These are phyloP conservation scores for Eucalyptus camaldulensis DNA, from an alignment of 345 rosid genomes.

Conservation along the genomic window DNA sequence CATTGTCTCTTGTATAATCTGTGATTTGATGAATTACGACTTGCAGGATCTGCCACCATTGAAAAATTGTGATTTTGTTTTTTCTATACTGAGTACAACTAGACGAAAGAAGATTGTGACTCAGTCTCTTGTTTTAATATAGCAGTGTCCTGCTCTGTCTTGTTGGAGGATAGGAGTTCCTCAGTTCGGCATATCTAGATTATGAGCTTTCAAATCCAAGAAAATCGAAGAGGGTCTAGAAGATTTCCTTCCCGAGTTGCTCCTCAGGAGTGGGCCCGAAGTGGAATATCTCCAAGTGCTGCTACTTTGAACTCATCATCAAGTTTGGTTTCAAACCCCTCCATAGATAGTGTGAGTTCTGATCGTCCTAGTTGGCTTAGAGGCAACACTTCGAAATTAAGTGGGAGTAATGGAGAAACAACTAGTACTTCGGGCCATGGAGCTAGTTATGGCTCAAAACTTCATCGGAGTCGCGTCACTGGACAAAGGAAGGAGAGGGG, in stretches of 20 bases:
- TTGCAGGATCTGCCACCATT: not conserved
- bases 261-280: constrained; percentile 61
- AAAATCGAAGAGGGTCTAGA: constrained; percentile 40
- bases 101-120: not conserved
- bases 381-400: not conserved
- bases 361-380: not conserved
- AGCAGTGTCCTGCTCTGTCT: not conserved
- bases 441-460: not conserved
- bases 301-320: not conserved
- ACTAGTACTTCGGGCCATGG: not conserved
- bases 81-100: not conserved
- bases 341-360: not conserved
- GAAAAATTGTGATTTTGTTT: not conserved
- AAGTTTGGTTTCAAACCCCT: not conserved
- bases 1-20: not conserved
- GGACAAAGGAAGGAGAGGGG: constrained; percentile 5
- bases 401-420: not conserved
- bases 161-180: not conserved
- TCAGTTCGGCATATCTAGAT: not conserved
- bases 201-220: constrained; percentile 52
- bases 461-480: not conserved
- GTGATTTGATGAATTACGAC: not conserved
- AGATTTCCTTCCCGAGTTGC: constrained; percentile 14
- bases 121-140: not conserved
- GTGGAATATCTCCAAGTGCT: constrained; percentile 19